These are phyloP conservation scores for Aeschynomene evenia DNA, from an alignment of 306 rosid genomes.

Conservation along the genomic window DNA sequence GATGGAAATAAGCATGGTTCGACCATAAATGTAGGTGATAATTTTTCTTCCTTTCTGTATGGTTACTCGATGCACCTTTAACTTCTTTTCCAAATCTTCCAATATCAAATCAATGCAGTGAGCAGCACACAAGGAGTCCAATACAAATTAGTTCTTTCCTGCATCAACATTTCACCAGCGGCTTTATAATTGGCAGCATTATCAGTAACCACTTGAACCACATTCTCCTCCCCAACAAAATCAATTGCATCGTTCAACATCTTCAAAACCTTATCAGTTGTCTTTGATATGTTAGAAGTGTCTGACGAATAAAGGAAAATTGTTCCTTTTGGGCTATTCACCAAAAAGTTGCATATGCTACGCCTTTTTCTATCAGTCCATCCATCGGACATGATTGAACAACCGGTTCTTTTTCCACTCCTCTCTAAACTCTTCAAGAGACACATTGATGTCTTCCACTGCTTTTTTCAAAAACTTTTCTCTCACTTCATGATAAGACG, in stretches of 20 bases:
- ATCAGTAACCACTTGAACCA: background rate
- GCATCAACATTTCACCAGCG: no score
- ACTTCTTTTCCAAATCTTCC: no score
- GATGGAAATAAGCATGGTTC: background rate
- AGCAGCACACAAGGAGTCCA: no score
- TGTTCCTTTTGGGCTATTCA: background rate
- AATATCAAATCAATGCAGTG: no score
- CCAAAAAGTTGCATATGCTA: background rate
- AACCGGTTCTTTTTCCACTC: background rate
- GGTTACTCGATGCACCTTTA: background rate
- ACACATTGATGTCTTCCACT: background rate
- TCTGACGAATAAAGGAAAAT: background rate
- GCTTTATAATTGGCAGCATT: background rate
- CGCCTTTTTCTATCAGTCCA: background rate
- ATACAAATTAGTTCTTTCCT: no score
- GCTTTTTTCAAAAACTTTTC: background rate
- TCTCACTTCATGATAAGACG: background rate
- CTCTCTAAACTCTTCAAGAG: background rate
- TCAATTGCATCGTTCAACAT: background rate
- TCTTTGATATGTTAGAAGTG: background rate
- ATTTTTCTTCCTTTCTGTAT: background rate
- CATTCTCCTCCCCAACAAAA: no score
- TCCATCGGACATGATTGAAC: background rate
- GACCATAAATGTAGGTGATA: background rate
- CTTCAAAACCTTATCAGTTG: background rate